A percentile compares a stretch with the other conserved stretches of the same genome.
Conservation (phyloP, 139 green algal species). For the Limnomonas spitsbergensis region DNA sequence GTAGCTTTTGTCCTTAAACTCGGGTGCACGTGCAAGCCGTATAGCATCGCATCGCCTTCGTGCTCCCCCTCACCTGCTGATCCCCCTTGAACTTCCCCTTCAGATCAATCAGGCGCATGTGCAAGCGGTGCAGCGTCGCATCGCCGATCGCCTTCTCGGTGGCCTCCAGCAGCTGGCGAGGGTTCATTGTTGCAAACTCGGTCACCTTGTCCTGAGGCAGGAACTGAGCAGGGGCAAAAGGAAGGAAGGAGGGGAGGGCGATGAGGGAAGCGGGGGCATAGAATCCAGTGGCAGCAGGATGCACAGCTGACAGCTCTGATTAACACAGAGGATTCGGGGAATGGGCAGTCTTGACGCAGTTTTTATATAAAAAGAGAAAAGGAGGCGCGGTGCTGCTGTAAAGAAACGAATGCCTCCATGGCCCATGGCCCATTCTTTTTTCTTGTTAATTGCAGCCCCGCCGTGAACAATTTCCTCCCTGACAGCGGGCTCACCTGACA, state of each 20-base stretch:
- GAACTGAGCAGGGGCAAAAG: slow-evolving; percentile 59
- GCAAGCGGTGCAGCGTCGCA: slow-evolving; percentile 62
- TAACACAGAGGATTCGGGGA: too few species aligned
- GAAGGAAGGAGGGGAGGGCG: not conserved
- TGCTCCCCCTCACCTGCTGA: not conserved
- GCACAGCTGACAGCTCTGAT: slow-evolving; percentile 79
- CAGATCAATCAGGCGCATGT: slow-evolving; percentile 69
- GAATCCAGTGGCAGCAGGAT: not conserved
- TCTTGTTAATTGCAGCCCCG: too few species aligned
- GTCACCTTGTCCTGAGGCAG: slow-evolving; percentile 92
- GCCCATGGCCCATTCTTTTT: too few species aligned
- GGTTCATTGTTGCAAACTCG: slow-evolving; percentile 82
- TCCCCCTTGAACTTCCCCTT: not conserved
- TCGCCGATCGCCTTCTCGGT: slow-evolving; percentile 89
- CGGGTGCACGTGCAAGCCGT: too few species aligned
- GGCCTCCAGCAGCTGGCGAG: slow-evolving; percentile 75
- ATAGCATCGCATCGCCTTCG: too few species aligned
- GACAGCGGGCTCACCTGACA: slow-evolving; percentile 79
- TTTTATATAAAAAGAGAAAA: too few species aligned
- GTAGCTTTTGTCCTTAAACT: too few species aligned
- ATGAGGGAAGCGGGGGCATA: not conserved
- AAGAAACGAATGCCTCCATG: too few species aligned
- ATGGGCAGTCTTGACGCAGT: too few species aligned
- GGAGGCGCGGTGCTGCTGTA: too few species aligned
- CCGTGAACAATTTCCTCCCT: too few species aligned